Evolutionary conservation across 192 early-diverging fungal species (phyloP), one percentile per base, ranked within the genome.

Genomic region (Podila epicladia): DNA sequence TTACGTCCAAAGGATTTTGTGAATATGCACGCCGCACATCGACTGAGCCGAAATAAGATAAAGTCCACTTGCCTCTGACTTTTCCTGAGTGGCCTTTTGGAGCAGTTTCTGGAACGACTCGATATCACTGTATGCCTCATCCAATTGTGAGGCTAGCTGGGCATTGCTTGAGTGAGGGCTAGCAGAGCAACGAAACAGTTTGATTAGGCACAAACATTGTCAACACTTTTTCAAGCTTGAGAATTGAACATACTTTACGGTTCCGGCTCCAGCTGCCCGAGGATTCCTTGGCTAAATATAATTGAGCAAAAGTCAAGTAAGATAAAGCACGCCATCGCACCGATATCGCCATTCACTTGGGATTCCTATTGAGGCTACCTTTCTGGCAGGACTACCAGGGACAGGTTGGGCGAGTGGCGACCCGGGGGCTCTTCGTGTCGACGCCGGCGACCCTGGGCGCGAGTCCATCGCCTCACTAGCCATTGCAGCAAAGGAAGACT

Each of bases 401-500:
- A 61, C 65, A 7, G 63, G 66, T 29, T 70, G 68, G 20, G 72
- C 5, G 15, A 80, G 67, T 2, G 77, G 67, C 15, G 77, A 80
- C 9, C 77, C 71, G n/a, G 77, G 65, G 31, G 69, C 71, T 12
- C 77, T 65, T 31, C 57, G 37, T 19, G 57, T n/a, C 5, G 61
- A 8, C 1, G 77, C 77, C 69, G 77, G 77, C n/a, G 77, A 80
- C 38, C 77, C 77, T 11, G 77, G 77, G 17, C 77, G 64, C 2
- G 77, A 68, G 55, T 80, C 77, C 77, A 80, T 62, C 9, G 77
- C 71, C 67, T 80, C 77, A 37, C 71, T 80, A 22, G 77, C 77
- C 71, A 80, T 64, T 57, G 77, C 71, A 41, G 62, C 77, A 55
- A 80, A 80, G 29, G 71, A 73, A 31, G 77, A 73, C 57, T 80